phyloP scores from a whole-genome alignment of 2,329 filamentous ascomycete genomes.

The Arthroderma uncinatum region DNA sequence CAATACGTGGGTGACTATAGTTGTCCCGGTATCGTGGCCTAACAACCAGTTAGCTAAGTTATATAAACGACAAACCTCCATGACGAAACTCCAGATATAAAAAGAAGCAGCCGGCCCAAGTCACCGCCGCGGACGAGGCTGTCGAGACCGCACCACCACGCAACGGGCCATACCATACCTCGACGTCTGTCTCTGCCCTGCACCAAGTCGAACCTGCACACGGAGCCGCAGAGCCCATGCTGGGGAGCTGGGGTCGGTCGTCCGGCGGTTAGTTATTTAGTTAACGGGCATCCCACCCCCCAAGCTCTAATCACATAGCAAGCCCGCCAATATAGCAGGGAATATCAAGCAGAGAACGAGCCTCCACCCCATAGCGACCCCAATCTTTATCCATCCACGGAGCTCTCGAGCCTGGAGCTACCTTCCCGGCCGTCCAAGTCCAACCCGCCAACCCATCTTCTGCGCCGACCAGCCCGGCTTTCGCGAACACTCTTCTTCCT shows the following conservation, averaged over 20 bases:
- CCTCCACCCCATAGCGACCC: background rate
- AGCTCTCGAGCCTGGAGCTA: too few species aligned
- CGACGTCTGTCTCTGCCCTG: too few species aligned
- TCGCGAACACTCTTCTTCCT: too few species aligned
- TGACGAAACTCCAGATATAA: background rate
- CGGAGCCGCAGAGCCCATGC: conserved; percentile 2
- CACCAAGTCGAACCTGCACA: too few species aligned
- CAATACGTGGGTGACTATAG: too few species aligned
- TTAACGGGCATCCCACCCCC: background rate
- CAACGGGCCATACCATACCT: too few species aligned
- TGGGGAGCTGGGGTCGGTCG: conserved; percentile 1
- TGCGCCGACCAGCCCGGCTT: too few species aligned
- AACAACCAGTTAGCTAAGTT: too few species aligned
- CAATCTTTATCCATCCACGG: background rate
- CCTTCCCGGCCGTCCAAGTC: too few species aligned
- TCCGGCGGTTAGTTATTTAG: conserved; percentile 1
- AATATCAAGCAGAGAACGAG: background rate
- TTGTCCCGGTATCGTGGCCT: too few species aligned
- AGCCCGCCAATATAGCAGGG: background rate
- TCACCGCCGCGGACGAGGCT: background rate
- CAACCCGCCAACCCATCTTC: too few species aligned
- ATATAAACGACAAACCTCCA: background rate
- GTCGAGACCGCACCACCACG: background rate
- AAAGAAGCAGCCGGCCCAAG: background rate
- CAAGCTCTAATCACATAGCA: background rate